Conservation (phyloP, 2,329 filamentous ascomycete species). For the Fusarium nisikadoi region DNA sequence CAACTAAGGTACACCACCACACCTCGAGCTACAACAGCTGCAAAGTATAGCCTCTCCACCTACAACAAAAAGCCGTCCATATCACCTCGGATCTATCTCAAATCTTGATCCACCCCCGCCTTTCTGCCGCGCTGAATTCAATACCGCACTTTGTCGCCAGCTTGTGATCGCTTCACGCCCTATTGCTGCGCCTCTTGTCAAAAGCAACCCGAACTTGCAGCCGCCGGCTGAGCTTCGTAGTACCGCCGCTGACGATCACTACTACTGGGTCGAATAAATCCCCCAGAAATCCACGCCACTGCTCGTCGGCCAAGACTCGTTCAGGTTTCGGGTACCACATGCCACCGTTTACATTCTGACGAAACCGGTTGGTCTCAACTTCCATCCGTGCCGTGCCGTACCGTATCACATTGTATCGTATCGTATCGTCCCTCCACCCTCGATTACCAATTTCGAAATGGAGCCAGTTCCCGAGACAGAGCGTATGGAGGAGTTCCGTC, state of each 20-base stretch:
- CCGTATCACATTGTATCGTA: conserved; percentile 20
- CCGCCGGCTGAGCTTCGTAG: conserved; percentile 21
- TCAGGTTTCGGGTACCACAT: conserved; percentile 38
- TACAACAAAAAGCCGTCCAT: conserved; percentile 11
- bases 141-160: conserved; percentile 6
- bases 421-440: conserved; percentile 17
- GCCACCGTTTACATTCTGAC: conserved; percentile 39
- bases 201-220: conserved; percentile 8
- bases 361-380: conserved; percentile 38
- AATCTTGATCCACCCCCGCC: conserved; percentile 31
- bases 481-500: conserved; percentile 73
- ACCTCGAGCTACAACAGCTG: conserved; percentile 22
- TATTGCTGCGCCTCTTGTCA: conserved; percentile 25
- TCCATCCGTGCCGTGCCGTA: conserved; percentile 31
- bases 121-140: conserved; percentile 14
- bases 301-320: conserved; percentile 18
- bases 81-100: conserved; percentile 20
- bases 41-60: conserved; percentile 20
- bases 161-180: conserved; percentile 17
- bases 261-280: conserved; percentile 14
- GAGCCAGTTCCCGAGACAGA: conserved; percentile 76
- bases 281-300: conserved; percentile 10
- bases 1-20: background rate
- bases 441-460: conserved; percentile 57
- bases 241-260: conserved; percentile 25